Base-by-base conservation (phyloP, 2,329 filamentous ascomycete genomes). In the Microascus cirrosus region DNA sequence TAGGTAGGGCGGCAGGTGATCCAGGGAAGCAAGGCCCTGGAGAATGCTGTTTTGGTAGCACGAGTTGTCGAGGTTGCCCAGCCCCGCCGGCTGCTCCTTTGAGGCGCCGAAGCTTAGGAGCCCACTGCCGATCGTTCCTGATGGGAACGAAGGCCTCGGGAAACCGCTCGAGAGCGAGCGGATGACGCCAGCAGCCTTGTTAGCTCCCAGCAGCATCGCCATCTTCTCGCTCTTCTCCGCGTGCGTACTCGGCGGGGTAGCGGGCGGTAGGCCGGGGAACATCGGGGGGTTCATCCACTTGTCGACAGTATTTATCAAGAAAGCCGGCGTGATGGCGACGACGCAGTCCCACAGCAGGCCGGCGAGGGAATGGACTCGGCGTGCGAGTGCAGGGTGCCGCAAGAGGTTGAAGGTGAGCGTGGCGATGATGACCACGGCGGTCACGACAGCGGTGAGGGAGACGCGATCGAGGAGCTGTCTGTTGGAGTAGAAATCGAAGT, bases 11-110 rank as follows among this genome's bases (percentile, higher is more conserved):
- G 81, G 80, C 34, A 97, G 74, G 4, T 86, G 81, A 20, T 81
- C 79, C 34, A 97, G 76, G 3, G 92, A 87, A 1, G 92, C 85
- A 50, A 97, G 75, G 7, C 86, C 85, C 69, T 96, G 91, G 12
- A 99, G 83, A 22, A 96, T 86, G 68, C 92, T 96, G 71, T 99
- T 99, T 71, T 97, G 94, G 70, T 95, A 99, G 75, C 94, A 97
- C 1, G 91, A 96, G 69, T 96, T 96, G 74, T 95, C 90, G 74
- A 85, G 86, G 69, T 99, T 99, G 11, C 90, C 90, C 57, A 97
- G 74, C 0, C 94, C 94, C 1, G 76, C 79, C 55, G 77, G 87
- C 35, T 71, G 70, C 52, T 78, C 73, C 25, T 71, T 54, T n/a
- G 51, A 45, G 6, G 65, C 25, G 69, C 69, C 25, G 65, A 63